Percentiles rank a stretch among this genome's conserved stretches.
phyloP scores from a whole-genome alignment of 106 monocot species.

The Dendrobium chrysotoxum region DNA sequence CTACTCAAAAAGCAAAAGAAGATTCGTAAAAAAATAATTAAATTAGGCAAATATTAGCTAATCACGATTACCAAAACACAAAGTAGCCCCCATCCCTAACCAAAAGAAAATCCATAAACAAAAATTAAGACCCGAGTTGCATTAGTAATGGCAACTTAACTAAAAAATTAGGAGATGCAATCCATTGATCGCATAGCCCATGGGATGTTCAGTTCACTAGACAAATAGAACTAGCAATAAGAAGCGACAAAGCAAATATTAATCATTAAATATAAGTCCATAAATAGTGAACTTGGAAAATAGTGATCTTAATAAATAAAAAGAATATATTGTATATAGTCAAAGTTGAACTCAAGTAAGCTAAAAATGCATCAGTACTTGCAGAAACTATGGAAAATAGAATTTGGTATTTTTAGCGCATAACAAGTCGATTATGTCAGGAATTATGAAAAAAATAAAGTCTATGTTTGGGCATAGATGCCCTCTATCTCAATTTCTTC shows the following conservation, averaged over 20 bases:
- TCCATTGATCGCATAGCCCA: constrained; percentile 80
- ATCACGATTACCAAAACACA: neutral
- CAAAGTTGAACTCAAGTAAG: neutral
- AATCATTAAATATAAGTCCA: too few species aligned
- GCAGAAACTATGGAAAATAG: neutral
- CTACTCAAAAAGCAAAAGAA: neutral
- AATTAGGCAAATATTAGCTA: neutral
- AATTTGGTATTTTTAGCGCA: constrained; percentile 23
- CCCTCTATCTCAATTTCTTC: constrained; percentile 99
- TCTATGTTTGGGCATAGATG: constrained; percentile 73
- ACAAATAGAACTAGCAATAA: too few species aligned
- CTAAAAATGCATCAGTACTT: constrained; percentile 3
- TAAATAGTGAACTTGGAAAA: neutral
- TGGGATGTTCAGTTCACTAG: constrained; percentile 73
- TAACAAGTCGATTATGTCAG: constrained; percentile 73
- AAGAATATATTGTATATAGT: neutral
- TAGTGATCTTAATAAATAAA: neutral
- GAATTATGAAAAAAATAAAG: constrained; percentile 91
- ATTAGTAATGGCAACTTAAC: constrained; percentile 97
- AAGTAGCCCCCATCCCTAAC: neutral
- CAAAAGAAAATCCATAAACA: neutral
- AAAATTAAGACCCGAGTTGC: constrained; percentile 58
- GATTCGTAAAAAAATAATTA: neutral
- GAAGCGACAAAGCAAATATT: too few species aligned
- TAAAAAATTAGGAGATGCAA: constrained; percentile 78